A percentile compares a stretch with the other conserved stretches of the same genome.
Conservation (phyloP, 352 stramenopile genomes). For the Phytophthora sp. region DNA sequence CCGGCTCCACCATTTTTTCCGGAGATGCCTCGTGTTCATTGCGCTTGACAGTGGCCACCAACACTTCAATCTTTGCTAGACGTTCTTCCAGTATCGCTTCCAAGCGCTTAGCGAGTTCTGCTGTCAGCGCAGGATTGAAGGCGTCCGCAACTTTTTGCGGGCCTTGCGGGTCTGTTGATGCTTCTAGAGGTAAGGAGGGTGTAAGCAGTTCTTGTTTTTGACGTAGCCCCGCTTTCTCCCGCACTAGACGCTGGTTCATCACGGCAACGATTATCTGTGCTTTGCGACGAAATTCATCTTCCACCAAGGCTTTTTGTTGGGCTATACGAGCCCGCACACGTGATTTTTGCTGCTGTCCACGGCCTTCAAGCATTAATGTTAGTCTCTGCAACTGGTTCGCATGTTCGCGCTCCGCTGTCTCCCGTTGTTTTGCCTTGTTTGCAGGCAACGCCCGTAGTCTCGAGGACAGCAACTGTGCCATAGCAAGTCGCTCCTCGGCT, state of each 20-base stretch:
- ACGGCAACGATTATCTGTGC: slow-evolving; percentile 48
- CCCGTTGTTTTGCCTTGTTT: slow-evolving; percentile 13
- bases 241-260: slow-evolving; percentile 55
- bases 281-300: slow-evolving; percentile 61
- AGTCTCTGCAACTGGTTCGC: slow-evolving; percentile 48
- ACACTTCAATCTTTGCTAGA: slow-evolving; percentile 29
- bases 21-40: not conserved
- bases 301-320: slow-evolving; percentile 39
- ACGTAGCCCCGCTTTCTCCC: slow-evolving; percentile 55
- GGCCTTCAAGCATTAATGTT: slow-evolving; percentile 54
- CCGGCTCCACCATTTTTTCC: not conserved
- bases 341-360: slow-evolving; percentile 29
- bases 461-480: slow-evolving; percentile 36
- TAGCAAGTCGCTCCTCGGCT: slow-evolving; percentile 39
- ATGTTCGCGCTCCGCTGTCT: slow-evolving; percentile 33
- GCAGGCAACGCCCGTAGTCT: slow-evolving; percentile 18
- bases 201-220: slow-evolving; percentile 42
- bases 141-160: not conserved
- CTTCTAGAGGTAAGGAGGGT: not conserved
- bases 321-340: slow-evolving; percentile 25
- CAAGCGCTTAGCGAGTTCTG: slow-evolving; percentile 17
- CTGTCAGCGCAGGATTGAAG: slow-evolving; percentile 1
- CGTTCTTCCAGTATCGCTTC: slow-evolving; percentile 33
- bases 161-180: not conserved
- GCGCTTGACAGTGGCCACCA: slow-evolving; percentile 21